phyloP scores from a whole-genome alignment of 1,284 basidiomycete species.

The Apiotrichum sp. region DNA sequence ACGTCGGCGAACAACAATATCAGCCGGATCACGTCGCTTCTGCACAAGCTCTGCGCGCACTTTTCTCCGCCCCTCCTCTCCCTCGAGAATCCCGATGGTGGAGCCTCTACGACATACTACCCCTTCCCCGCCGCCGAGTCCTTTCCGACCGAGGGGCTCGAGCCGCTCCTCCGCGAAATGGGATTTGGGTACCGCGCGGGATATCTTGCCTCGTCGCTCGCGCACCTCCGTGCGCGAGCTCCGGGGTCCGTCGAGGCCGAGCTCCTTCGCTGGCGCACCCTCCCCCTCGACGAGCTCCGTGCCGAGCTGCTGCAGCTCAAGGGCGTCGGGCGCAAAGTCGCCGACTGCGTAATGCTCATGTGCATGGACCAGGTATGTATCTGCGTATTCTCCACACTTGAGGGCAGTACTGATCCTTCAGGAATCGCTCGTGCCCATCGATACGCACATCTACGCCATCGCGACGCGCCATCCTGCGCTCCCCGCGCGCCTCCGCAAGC shows the following conservation, averaged over 20 bases:
- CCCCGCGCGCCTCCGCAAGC: slow-evolving; percentile 48
- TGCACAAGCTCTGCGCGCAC: slow-evolving; percentile 59
- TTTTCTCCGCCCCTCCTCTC: slow-evolving; percentile 60
- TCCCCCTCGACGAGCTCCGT: slow-evolving; percentile 44
- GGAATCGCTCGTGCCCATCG: slow-evolving; percentile 80
- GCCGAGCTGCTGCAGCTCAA: slow-evolving; percentile 70
- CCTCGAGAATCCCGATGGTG: slow-evolving; percentile 28
- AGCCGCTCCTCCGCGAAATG: slow-evolving; percentile 64
- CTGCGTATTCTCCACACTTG: neutral
- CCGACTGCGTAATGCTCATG: slow-evolving; percentile 92
- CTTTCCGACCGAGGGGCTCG: slow-evolving; percentile 58
- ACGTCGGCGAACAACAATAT: slow-evolving; percentile 99
- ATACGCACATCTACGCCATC: slow-evolving; percentile 86
- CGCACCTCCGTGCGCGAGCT: slow-evolving; percentile 53
- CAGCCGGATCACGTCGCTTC: slow-evolving; percentile 80
- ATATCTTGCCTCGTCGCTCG: slow-evolving; percentile 78
- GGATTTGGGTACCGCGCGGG: slow-evolving; percentile 95
- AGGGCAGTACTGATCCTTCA: slow-evolving; percentile 34
- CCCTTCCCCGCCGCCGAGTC: slow-evolving; percentile 74
- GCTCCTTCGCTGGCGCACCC: slow-evolving; percentile 20
- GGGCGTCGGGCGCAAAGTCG: slow-evolving; percentile 93
- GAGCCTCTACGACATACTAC: slow-evolving; percentile 54
- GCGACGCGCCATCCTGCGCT: slow-evolving; percentile 75
- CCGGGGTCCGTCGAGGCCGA: slow-evolving; percentile 18
- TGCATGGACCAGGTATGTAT: slow-evolving; percentile 74